A percentile compares a stretch with the other conserved stretches of the same genome.
phyloP scores from a whole-genome alignment of 495 filamentous ascomycete species.

The Penicillium atrosanguineum region DNA sequence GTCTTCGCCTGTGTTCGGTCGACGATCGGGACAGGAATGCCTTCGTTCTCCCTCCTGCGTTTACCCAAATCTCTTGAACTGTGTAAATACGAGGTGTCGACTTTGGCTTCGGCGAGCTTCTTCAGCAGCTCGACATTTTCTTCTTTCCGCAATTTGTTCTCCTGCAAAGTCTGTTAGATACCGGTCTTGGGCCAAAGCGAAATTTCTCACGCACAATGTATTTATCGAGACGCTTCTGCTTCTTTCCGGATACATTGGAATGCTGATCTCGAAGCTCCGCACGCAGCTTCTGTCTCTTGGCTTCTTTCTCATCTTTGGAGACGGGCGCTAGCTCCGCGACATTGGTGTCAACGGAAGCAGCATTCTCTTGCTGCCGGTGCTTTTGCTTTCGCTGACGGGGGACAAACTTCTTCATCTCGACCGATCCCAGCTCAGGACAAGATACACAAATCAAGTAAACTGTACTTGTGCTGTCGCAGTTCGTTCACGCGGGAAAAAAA shows the following conservation, averaged over 20 bases:
- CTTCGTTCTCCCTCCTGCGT: constrained; percentile 32
- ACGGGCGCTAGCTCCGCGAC: constrained; percentile 65
- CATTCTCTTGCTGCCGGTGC: constrained; percentile 36
- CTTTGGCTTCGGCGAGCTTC: constrained; percentile 71
- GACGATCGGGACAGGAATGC: constrained; percentile 1
- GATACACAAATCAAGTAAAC: constrained; percentile 16
- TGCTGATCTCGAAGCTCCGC: constrained; percentile 59
- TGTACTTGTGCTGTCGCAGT: constrained; percentile 15
- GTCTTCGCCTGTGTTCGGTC: constrained; percentile 2
- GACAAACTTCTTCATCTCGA: constrained; percentile 70
- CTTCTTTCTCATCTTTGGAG: constrained; percentile 64
- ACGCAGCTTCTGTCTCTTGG: constrained; percentile 64
- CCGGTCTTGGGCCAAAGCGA: not conserved
- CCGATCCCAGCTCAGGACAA: constrained; percentile 11
- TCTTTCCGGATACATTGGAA: constrained; percentile 81
- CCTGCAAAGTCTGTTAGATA: constrained; percentile 45
- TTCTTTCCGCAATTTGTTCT: constrained; percentile 91
- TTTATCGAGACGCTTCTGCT: constrained; percentile 91
- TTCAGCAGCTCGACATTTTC: constrained; percentile 83
- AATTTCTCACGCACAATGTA: constrained; percentile 67
- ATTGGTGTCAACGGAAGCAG: constrained; percentile 62
- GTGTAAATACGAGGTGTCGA: constrained; percentile 76
- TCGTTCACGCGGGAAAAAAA: constrained; percentile 20
- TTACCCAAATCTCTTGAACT: constrained; percentile 76
- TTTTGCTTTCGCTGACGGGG: constrained; percentile 79